Evolutionary conservation across 2,329 filamentous ascomycete genomes (phyloP), one percentile per base, ranked within the genome.

Genomic region (Macrophomina phaseolina): DNA sequence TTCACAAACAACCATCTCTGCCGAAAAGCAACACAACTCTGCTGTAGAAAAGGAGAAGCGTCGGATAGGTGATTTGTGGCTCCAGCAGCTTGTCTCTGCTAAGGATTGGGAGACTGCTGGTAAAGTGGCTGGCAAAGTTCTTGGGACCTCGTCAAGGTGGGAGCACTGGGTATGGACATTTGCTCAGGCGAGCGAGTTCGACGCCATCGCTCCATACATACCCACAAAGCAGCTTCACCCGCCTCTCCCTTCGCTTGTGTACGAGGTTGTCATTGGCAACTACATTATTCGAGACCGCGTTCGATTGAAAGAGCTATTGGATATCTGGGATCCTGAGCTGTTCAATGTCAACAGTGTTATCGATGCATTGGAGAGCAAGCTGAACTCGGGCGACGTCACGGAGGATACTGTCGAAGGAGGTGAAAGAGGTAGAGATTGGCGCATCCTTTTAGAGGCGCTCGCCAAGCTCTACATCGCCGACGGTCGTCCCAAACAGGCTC

Each of bases 161-260:
- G 94, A 98, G 80, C 92, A 96, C 73, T 98, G 94, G 93, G 91
- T 96, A 5, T 96, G 91, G 88, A 90, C 88, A 0, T 99, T 99
- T 79, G 92, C 93, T 7, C 90, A 93, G 48, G 91, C 91, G 2
- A 87, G 92, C 70, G 93, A 89, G 74, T 93, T 97, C 72, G 92
- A 97, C 75, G 94, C 97, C 72, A 97, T 99, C 68, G 91, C 91
- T 5, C 86, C 91, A 42, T 89, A 91, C 73, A 91, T 99, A 36
- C 95, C 95, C 0, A 89, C 87, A 1, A 86, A 89, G 64, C 87
- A 89, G n/a, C 85, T 96, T 76, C 87, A 87, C 34, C 94, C 94
- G 7, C 90, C 92, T 0, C 84, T 99, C 12, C 89, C 93, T 0
- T 89, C 90, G 0, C 86, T 90, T 11, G 89, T 97, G 23, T 99